Percentiles rank a stretch among this genome's conserved stretches.
Evolutionary conservation across 1,139 yeast genomes (phyloP).

Genomic region (Lodderomyces pseudojiufengensis): DNA sequence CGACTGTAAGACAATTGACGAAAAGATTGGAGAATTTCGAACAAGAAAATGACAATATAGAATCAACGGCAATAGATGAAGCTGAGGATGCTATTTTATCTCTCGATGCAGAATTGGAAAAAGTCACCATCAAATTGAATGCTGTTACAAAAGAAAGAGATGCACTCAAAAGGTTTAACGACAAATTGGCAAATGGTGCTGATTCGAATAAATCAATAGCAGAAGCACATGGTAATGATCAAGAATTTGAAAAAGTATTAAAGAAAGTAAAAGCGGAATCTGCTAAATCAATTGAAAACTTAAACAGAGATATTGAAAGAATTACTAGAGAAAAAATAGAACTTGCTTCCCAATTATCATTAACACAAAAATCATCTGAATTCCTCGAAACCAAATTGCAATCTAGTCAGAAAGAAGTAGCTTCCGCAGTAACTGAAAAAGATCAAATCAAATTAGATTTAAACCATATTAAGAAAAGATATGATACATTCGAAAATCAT

Average conservation of each 20-base stretch:
- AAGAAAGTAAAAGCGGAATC: conserved; percentile 31
- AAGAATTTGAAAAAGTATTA: conserved; percentile 26
- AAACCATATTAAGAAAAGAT: conserved; percentile 49
- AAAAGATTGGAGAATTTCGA: conserved; percentile 58
- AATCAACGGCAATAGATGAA: conserved; percentile 61
- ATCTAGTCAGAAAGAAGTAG: conserved; percentile 34
- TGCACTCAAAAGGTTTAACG: conserved; percentile 44
- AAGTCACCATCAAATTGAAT: conserved; percentile 46
- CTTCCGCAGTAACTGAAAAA: conserved; percentile 43
- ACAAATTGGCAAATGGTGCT: conserved; percentile 7
- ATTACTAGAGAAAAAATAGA: conserved; percentile 28
- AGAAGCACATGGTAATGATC: conserved; percentile 16
- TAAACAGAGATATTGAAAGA: conserved; percentile 30
- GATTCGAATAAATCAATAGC: conserved; percentile 9
- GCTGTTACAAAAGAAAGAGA: conserved; percentile 65
- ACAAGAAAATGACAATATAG: conserved; percentile 41
- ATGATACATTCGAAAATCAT: conserved; percentile 53
- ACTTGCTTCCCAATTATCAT: conserved; percentile 27
- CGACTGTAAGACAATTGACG: conserved; percentile 67
- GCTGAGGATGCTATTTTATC: conserved; percentile 74
- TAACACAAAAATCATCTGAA: conserved; percentile 30
- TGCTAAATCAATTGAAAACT: conserved; percentile 19
- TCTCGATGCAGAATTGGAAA: conserved; percentile 59
- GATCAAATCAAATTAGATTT: conserved; percentile 45
- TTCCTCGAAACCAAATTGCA: conserved; percentile 32